Evolutionary conservation across 257 asterid species (phyloP).

Genomic region (Solanum pimpinellifolium): DNA sequence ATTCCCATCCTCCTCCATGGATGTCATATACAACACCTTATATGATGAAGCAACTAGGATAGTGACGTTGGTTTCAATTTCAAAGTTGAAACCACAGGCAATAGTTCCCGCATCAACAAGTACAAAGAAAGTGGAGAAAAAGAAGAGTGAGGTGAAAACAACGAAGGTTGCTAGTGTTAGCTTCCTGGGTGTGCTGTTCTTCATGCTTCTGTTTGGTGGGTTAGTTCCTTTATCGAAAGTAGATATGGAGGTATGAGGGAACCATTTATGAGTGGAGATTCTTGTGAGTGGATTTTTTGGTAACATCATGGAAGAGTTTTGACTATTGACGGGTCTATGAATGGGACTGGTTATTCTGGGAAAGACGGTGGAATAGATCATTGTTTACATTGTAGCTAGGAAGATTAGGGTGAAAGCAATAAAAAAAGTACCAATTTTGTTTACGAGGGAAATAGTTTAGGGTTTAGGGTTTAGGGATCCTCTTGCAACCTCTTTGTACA

Average conservation of each 20-base stretch:
- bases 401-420: too few relatives aligned
- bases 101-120: neutral
- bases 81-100: neutral
- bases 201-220: neutral
- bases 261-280: neutral
- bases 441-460: too few relatives aligned
- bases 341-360: too few relatives aligned
- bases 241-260: neutral
- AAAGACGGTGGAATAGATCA: too few relatives aligned
- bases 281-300: neutral
- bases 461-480: too few relatives aligned
- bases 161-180: neutral
- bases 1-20: too few relatives aligned
- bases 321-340: neutral
- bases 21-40: neutral
- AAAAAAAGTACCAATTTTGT: too few relatives aligned
- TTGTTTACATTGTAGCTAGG: too few relatives aligned
- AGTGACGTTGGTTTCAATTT: too few relatives aligned
- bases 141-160: neutral
- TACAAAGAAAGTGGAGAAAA: neutral
- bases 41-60: neutral
- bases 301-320: neutral
- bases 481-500: too few relatives aligned
- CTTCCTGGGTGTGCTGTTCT: neutral
- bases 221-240: too few relatives aligned